Percentiles rank a stretch among this genome's conserved stretches.
These are phyloP conservation scores for Leucocoprinus birnbaumii DNA, from an alignment of 768 basidiomycete species.

Conservation along the genomic window DNA sequence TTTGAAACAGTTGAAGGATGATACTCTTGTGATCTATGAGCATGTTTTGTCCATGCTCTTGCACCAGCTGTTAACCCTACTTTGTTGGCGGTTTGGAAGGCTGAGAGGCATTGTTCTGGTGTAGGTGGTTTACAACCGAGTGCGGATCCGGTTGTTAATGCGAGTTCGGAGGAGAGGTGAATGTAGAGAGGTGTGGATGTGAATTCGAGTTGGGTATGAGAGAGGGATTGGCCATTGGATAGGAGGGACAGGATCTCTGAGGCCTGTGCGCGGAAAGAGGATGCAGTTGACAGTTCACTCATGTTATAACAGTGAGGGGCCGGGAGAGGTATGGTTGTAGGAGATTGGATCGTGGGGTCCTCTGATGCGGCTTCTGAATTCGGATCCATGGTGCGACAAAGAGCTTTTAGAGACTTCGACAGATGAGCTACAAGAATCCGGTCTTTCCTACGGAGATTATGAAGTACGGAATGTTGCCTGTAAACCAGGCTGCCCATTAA, in stretches of 20 bases:
- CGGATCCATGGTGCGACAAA: no score
- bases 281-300: conserved; percentile 39
- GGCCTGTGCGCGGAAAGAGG: conserved; percentile 32
- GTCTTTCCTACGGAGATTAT: no score
- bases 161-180: conserved; percentile 50
- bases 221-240: not conserved
- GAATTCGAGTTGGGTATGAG: not conserved
- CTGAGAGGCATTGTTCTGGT: conserved; percentile 43
- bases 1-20: conserved; percentile 5
- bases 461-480: no score
- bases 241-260: conserved; percentile 15
- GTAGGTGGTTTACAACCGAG: conserved; percentile 46
- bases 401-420: no score
- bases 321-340: not conserved
- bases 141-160: conserved; percentile 60
- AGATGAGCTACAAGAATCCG: no score
- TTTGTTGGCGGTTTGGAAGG: conserved; percentile 48
- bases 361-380: no score
- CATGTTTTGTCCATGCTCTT: conserved; percentile 67
- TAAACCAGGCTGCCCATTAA: no score
- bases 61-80: conserved; percentile 54
- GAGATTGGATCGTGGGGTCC: not conserved
- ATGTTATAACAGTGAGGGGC: conserved; percentile 40
- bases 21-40: conserved; percentile 44
- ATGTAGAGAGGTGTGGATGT: conserved; percentile 31